A percentile compares a stretch with the other conserved stretches of the same genome.
Evolutionary conservation across 805 yeast species (phyloP).

Genomic region (Grigorovia transvaalensis): DNA sequence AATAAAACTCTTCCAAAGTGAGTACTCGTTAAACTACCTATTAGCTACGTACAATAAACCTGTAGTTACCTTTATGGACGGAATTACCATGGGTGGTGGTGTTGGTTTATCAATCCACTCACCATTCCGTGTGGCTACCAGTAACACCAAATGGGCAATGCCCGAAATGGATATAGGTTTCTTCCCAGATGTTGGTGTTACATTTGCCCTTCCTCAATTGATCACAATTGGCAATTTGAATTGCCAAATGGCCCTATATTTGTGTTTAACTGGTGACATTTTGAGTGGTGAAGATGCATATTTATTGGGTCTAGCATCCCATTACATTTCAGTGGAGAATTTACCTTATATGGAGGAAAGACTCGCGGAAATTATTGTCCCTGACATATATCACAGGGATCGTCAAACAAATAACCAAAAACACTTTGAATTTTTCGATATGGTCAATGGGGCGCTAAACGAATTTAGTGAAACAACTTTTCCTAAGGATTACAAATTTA

Average conservation of each 20-base stretch:
- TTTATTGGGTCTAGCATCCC: conserved; percentile 80
- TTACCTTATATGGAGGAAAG: conserved; percentile 53
- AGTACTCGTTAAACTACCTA: conserved; percentile 71
- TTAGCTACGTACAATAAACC: conserved; percentile 83
- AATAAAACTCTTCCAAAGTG: conserved; percentile 60
- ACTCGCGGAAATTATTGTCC: conserved; percentile 46
- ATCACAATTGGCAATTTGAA: conserved; percentile 34
- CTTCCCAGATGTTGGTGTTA: conserved; percentile 91
- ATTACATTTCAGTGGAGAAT: conserved; percentile 63
- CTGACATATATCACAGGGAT: conserved; percentile 1
- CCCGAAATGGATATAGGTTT: conserved; percentile 97
- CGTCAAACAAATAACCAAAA: background rate
- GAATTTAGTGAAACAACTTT: conserved; percentile 57
- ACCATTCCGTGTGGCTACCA: conserved; percentile 90
- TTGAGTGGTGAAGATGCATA: conserved; percentile 74
- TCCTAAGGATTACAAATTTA: conserved; percentile 53
- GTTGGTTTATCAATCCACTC: conserved; percentile 86
- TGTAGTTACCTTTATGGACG: conserved; percentile 74
- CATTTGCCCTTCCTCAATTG: conserved; percentile 75
- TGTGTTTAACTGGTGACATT: conserved; percentile 78
- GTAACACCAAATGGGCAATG: conserved; percentile 87
- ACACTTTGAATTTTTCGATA: conserved; percentile 17
- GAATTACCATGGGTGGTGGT: conserved; percentile 97
- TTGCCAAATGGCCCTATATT: conserved; percentile 72
- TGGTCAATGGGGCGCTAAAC: conserved; percentile 64